Evolutionary conservation across 179 eudicot genomes (phyloP).

Genomic region (Sideroxylon spinosum): DNA sequence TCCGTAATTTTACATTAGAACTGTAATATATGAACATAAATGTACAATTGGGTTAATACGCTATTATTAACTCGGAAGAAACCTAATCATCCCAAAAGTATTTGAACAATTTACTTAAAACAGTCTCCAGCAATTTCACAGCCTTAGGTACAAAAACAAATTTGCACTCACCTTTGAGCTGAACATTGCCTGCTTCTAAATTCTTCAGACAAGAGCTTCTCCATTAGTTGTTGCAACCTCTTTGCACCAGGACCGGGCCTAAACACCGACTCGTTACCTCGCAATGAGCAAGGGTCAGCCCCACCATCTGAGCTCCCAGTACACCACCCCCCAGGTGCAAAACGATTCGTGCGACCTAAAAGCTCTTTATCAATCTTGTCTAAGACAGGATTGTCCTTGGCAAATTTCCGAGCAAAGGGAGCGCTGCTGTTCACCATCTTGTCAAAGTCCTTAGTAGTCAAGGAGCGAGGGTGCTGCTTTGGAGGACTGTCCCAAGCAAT

Average conservation of each 20-base stretch:
- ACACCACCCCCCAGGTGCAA: conserved; percentile 66
- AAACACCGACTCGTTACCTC: conserved; percentile 60
- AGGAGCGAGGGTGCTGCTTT: conserved; percentile 65
- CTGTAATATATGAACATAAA: conserved; percentile 11
- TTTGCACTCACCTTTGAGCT: conserved; percentile 23
- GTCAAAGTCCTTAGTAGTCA: conserved; percentile 49
- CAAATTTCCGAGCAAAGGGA: conserved; percentile 57
- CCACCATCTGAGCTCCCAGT: conserved; percentile 47
- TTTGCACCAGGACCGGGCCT: conserved; percentile 63
- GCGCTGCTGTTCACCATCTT: conserved; percentile 59
- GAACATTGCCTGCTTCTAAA: conserved; percentile 51
- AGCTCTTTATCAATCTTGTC: conserved; percentile 60
- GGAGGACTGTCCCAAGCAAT: conserved; percentile 90
- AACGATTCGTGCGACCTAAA: conserved; percentile 45
- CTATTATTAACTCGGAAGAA: not conserved
- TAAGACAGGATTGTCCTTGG: conserved; percentile 38
- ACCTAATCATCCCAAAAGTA: not conserved
- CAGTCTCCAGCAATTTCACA: not conserved
- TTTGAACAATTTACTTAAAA: not conserved
- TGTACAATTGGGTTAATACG: conserved; percentile 15
- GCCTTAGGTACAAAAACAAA: not conserved
- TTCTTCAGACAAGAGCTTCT: conserved; percentile 49
- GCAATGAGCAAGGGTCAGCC: conserved; percentile 55
- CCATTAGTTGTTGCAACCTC: conserved; percentile 48
- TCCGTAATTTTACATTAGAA: not conserved